Conservation (phyloP, 2,329 filamentous ascomycete genomes). For the Sarocladium brachiariae region DNA sequence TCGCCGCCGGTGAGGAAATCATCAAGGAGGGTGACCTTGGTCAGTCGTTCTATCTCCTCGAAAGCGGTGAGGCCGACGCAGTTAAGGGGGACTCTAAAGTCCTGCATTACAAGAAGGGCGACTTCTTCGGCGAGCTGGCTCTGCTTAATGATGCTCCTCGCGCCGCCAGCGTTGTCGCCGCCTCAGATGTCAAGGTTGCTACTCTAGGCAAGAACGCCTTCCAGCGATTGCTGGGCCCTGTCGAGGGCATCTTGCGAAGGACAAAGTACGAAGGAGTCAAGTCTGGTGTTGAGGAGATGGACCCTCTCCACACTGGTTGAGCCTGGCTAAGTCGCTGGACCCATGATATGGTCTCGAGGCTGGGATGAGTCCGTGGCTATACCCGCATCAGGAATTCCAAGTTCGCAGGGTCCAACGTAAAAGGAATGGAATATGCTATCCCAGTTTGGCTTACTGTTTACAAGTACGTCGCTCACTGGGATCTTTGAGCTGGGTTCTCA, state of each 20-base stretch:
- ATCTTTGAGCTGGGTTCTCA: background rate
- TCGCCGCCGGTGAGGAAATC: slow-evolving; percentile 69
- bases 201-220: slow-evolving; percentile 91
- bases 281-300: slow-evolving; percentile 59
- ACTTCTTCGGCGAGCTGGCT: slow-evolving; percentile 95
- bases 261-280: slow-evolving; percentile 56
- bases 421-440: background rate
- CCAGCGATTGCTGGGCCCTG: slow-evolving; percentile 83
- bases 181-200: slow-evolving; percentile 86
- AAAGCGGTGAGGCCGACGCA: slow-evolving; percentile 79
- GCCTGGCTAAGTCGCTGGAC: background rate
- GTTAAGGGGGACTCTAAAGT: slow-evolving; percentile 74
- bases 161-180: slow-evolving; percentile 79
- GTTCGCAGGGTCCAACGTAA: too few relatives aligned
- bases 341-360: background rate
- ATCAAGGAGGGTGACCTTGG: slow-evolving; percentile 90
- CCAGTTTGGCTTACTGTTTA: background rate
- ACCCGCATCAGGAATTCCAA: background rate
- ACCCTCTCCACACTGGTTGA: slow-evolving; percentile 48
- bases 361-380: background rate
- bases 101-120: slow-evolving; percentile 79
- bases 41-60: slow-evolving; percentile 85
- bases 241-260: slow-evolving; percentile 90
- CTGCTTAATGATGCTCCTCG: slow-evolving; percentile 89
- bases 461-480: background rate